These are phyloP conservation scores for Eucalyptus globulus DNA, from an alignment of 345 rosid species.

Conservation along the genomic window DNA sequence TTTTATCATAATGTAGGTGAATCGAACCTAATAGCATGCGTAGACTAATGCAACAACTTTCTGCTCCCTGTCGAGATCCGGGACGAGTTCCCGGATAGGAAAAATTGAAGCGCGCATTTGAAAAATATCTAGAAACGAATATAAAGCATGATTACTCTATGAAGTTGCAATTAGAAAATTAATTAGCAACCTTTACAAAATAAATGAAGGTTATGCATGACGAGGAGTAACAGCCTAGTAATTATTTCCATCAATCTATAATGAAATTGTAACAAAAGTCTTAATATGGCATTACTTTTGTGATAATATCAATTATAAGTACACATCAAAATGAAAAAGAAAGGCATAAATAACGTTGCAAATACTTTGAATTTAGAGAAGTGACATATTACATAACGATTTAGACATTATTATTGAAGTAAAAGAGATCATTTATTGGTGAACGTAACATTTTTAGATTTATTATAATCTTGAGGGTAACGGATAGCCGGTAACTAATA, in stretches of 20 bases:
- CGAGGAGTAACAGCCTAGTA: background rate
- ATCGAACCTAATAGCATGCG: background rate
- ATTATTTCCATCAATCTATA: background rate
- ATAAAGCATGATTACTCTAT: background rate
- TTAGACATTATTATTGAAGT: background rate
- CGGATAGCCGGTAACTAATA: accelerated
- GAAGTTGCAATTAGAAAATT: background rate
- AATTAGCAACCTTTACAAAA: background rate
- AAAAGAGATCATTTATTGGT: background rate
- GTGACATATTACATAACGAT: background rate
- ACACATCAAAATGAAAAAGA: background rate
- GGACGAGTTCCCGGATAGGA: background rate
- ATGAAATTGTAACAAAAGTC: background rate
- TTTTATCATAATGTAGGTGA: background rate
- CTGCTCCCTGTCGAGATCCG: background rate
- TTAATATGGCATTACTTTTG: background rate
- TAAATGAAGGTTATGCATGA: background rate
- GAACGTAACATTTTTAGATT: background rate
- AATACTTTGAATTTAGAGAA: background rate
- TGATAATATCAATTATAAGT: background rate
- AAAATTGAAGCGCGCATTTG: background rate
- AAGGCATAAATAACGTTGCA: background rate
- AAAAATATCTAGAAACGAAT: background rate
- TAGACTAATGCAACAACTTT: background rate
- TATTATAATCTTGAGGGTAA: background rate